Base-by-base conservation (phyloP, 139 green algal genomes). In the Volvox reticuliferus region DNA sequence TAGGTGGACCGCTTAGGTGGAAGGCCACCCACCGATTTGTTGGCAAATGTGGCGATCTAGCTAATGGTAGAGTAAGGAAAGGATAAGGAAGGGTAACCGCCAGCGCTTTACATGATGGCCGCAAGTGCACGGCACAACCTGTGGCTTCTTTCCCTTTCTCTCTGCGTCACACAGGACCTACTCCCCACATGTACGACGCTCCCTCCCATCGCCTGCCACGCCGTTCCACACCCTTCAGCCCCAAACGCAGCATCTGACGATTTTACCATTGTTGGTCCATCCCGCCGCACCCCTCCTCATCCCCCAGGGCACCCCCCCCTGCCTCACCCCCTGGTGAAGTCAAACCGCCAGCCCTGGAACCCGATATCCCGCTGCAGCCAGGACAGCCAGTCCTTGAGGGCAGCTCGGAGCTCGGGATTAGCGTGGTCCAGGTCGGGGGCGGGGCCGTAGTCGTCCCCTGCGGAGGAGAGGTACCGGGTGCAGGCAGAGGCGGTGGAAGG, bases 401-500 rank as follows among this genome's bases (percentile, higher is more conserved):
- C 76, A 0, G 71, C 73, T 2, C 96, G 94, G 73, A 99, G 93
- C 30, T 96, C 93, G 28, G 93, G 78, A 88, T 99, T 98, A 28
- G 77, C 83, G 91, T 99, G 97, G 94, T 99, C 97, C 35, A 99
- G 93, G 94, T 99, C 96, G 87, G 97, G 97, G 0, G 97, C 97
- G 63, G 95, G 91, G 35, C 77, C 78, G 50, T 95, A 99, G 93
- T 97, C 95, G 26, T 96, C 95, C 21, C 89, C 82, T 92, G 89
- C 12, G 24, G 76, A 32, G 12, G 71, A 55, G n/a, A n/a, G n/a
- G n/a, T n/a, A n/a, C n/a, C n/a, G n/a, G n/a, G n/a, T n/a, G n/a
- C 44, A 55, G 44, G 9, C 44, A 5, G 44, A 55, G 44, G 44
- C 44, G 44, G 44, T 55, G 44, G 9, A 5, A n/a, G n/a, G n/a